Conservation (phyloP, 73 alveolate genomes). For the Effrenium voratum region DNA sequence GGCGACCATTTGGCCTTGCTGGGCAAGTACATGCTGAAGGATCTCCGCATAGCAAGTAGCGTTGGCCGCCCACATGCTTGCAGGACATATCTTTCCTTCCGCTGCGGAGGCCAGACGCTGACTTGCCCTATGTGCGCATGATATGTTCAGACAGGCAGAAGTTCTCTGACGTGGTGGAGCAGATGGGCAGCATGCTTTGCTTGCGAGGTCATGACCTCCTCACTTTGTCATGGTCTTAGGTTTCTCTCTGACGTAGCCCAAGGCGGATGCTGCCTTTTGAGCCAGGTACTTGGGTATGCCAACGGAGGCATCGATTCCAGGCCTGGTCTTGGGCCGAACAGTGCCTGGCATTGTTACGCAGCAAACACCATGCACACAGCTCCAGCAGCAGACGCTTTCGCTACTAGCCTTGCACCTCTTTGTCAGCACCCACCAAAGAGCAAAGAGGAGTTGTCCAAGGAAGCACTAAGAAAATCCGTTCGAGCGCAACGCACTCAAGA, state of each 20-base stretch:
- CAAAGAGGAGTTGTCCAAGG: too few species aligned
- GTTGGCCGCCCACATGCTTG: too few species aligned
- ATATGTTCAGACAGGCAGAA: constrained; percentile 7
- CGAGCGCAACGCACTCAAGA: too few species aligned
- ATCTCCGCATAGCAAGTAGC: not conserved
- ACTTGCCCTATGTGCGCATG: not conserved
- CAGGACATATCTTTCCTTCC: constrained; percentile 27
- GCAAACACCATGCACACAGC: too few species aligned
- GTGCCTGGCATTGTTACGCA: too few species aligned
- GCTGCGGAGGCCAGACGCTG: not conserved
- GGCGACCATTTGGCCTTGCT: constrained; percentile 29
- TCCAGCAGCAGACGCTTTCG: too few species aligned
- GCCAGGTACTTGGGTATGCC: constrained; percentile 73
- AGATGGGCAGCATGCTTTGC: not conserved
- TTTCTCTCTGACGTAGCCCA: not conserved
- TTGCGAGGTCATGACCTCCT: constrained; percentile 36
- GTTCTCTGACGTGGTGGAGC: constrained; percentile 46
- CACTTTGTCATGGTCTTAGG: not conserved
- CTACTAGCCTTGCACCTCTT: too few species aligned
- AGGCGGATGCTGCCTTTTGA: not conserved
- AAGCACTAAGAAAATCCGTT: too few species aligned
- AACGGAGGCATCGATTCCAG: constrained; percentile 39
- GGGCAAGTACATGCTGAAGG: constrained; percentile 79
- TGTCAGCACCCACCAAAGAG: too few species aligned
- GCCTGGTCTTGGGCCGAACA: too few species aligned